These are phyloP conservation scores for Aspergillus asperescens DNA, from an alignment of 495 filamentous ascomycete genomes.

Conservation along the genomic window DNA sequence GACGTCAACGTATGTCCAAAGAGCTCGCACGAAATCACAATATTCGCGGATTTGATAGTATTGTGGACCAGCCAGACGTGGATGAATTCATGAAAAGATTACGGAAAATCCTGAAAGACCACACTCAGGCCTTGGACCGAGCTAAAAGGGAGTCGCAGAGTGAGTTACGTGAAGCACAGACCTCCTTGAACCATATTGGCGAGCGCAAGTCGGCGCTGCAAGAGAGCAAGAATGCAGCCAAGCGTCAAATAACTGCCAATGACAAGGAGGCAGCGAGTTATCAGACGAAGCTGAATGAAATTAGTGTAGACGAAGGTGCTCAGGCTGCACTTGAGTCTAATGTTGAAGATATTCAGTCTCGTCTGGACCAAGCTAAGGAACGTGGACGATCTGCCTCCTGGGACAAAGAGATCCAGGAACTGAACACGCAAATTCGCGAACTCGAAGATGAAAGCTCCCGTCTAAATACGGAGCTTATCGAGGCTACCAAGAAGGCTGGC, in stretches of 20 bases:
- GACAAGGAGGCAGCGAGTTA: conserved; percentile 59
- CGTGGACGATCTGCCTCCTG: conserved; percentile 56
- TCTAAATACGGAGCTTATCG: conserved; percentile 69
- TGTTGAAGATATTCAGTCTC: conserved; percentile 60
- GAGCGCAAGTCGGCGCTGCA: conserved; percentile 60
- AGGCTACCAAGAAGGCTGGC: conserved; percentile 69
- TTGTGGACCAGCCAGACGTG: conserved; percentile 68
- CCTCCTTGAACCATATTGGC: conserved; percentile 61
- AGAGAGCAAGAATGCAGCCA: conserved; percentile 64
- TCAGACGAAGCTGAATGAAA: conserved; percentile 59
- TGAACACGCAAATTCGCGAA: conserved; percentile 55
- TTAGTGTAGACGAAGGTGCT: conserved; percentile 78
- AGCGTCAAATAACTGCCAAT: conserved; percentile 60
- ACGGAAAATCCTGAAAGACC: conserved; percentile 67
- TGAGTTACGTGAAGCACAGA: conserved; percentile 62
- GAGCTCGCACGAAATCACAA: conserved; percentile 73
- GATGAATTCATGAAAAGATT: conserved; percentile 73
- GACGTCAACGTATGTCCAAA: conserved; percentile 66
- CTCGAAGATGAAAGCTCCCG: conserved; percentile 64
- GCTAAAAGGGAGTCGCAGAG: conserved; percentile 65
- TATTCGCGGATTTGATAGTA: conserved; percentile 76
- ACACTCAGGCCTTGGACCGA: conserved; percentile 67
- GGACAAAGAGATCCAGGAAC: conserved; percentile 61
- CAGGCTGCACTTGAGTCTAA: conserved; percentile 69
- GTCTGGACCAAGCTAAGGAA: conserved; percentile 55